A percentile compares a stretch with the other conserved stretches of the same genome.
Evolutionary conservation across 305 asterid species (phyloP).

Genomic region (Plantago coronopus): DNA sequence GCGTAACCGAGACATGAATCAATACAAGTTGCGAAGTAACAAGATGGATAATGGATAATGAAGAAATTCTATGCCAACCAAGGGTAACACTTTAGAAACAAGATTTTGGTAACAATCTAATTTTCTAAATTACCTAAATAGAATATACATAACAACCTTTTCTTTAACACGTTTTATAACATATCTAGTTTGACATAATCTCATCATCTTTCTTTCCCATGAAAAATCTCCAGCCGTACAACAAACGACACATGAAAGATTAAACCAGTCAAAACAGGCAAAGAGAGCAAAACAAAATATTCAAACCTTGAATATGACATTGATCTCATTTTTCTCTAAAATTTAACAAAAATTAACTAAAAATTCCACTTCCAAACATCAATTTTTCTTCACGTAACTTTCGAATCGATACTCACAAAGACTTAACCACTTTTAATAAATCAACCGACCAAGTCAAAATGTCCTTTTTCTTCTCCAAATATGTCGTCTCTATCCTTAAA

Average conservation of each 20-base stretch:
- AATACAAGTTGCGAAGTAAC: too few relatives aligned
- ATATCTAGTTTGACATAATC: too few relatives aligned
- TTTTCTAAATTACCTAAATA: too few relatives aligned
- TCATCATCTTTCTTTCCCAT: neutral
- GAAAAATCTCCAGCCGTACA: neutral
- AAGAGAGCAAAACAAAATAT: neutral
- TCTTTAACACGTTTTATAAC: too few relatives aligned
- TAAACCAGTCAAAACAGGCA: neutral
- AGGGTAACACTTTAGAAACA: too few relatives aligned
- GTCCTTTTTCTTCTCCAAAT: constrained; percentile 10
- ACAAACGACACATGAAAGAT: neutral
- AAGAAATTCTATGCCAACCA: too few relatives aligned
- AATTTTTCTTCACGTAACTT: neutral
- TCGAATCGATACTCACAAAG: constrained; percentile 12
- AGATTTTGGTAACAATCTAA: neutral
- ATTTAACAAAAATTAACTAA: neutral
- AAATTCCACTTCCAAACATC: neutral
- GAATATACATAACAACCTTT: too few relatives aligned
- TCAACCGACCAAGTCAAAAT: constrained; percentile 26
- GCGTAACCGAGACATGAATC: too few relatives aligned
- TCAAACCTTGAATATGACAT: neutral
- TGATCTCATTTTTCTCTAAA: neutral
- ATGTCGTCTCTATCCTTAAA: constrained; percentile 20
- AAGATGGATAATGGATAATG: too few relatives aligned
- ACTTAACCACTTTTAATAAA: neutral